Evolutionary conservation across 2,329 filamentous ascomycete species (phyloP), one percentile per base, ranked within the genome.

Genomic region (Helotiales sp.): DNA sequence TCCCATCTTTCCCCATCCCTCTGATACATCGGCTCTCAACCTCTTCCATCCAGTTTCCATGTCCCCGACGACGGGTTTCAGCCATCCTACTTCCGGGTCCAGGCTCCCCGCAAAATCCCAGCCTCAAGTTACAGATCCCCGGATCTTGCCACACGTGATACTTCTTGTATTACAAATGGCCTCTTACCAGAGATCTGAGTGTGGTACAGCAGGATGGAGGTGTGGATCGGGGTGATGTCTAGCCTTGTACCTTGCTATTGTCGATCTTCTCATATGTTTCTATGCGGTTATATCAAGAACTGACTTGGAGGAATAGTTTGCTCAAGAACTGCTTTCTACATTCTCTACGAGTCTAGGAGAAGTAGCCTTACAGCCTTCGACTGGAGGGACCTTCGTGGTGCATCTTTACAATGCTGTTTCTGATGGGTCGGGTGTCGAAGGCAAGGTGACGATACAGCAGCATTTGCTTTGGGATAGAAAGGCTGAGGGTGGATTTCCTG

Each of bases 281-380:
- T 29, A 19, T 38, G 31, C 15, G 40, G 10, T 29, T n/a, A 15
- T 55, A 25, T 22, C 34, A 38, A 9, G 24, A 13, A 27, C 25
- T 55, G 25, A 50, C n/a, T 17, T 12, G 31, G 8, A 15, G 25
- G 3, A 15, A 52, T 66, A 96, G 90, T 97, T 89, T 73, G 93
- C 88, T 49, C 95, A 98, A 80, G 95, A 98, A 74, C 86, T 99
- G 44, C 85, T 99, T 34, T 96, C 91, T 1, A 99, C 93, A 0
- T 99, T 99, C 76, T 84, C 85, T 54, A 90, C 86, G 1, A 80
- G 85, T 44, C 82, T 98, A 1, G 93, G 92, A 60, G 93, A 98
- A 73, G 88, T 98, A 9, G 86, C 93, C 15, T 82, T 99, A 7
- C 85, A 96, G 63, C 95, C 95, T 0, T 81, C 86, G 13, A 96